Percentiles rank a stretch among this genome's conserved stretches.
phyloP scores from a whole-genome alignment of 148 eudicot genomes.

The Rhododendron ovatum region DNA sequence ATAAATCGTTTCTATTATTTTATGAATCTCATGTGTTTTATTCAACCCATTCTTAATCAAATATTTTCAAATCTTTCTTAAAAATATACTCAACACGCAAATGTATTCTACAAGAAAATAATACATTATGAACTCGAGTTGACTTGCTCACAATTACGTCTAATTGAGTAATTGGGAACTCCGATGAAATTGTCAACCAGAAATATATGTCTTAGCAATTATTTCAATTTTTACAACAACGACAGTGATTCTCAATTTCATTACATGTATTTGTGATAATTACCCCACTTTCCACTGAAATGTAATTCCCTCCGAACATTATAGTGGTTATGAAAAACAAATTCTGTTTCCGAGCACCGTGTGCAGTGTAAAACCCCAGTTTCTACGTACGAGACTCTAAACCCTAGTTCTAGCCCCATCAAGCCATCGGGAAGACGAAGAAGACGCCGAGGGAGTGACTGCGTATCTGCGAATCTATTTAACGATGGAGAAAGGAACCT shows the following conservation, averaged over 20 bases:
- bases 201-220: background rate
- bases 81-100: no score
- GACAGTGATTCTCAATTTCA: background rate
- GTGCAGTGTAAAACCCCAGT: background rate
- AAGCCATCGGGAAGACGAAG: background rate
- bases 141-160: background rate
- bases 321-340: no score
- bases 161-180: background rate
- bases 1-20: no score
- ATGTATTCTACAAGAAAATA: no score
- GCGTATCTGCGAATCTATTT: background rate
- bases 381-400: background rate
- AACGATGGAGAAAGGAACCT: constrained; percentile 52
- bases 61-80: no score
- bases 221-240: no score
- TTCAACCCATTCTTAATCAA: no score
- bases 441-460: background rate
- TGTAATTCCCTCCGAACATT: background rate
- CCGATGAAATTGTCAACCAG: background rate
- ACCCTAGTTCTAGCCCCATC: background rate
- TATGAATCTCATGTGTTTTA: no score
- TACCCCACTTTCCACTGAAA: background rate
- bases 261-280: background rate
- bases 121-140: background rate
- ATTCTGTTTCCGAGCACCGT: no score